Evolutionary conservation across 1,139 yeast genomes (phyloP).

Genomic region (Sugiyamaella paludigena): DNA sequence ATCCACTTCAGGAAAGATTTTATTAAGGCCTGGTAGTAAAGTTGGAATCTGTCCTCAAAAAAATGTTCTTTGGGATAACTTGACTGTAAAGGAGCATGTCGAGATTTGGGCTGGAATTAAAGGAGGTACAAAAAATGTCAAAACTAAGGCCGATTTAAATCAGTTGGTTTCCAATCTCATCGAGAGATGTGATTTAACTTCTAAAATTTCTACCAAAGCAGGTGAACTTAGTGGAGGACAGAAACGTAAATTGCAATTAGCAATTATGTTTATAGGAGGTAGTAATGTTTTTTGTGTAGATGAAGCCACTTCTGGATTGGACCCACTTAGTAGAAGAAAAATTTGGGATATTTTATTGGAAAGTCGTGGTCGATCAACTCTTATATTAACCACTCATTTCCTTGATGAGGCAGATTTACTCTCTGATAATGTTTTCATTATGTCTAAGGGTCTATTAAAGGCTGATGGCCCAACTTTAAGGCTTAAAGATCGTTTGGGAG

Average conservation of each 20-base stretch:
- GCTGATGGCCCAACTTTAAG: conserved; percentile 37
- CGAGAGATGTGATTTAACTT: conserved; percentile 34
- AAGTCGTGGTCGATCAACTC: conserved; percentile 32
- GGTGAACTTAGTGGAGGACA: conserved; percentile 77
- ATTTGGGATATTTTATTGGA: conserved; percentile 40
- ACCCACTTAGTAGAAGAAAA: conserved; percentile 39
- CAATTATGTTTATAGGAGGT: conserved; percentile 44
- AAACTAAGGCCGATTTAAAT: conserved; percentile 17
- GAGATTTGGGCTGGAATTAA: conserved; percentile 37
- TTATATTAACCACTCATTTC: conserved; percentile 40
- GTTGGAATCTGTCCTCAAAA: conserved; percentile 42
- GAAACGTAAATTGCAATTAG: conserved; percentile 84
- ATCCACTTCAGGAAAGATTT: conserved; percentile 31
- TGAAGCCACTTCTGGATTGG: conserved; percentile 42
- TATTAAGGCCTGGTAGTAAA: conserved; percentile 30
- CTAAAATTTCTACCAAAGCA: conserved; percentile 28
- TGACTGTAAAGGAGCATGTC: conserved; percentile 38
- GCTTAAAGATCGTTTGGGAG: conserved; percentile 36
- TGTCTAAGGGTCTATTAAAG: conserved; percentile 35
- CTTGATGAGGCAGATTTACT: conserved; percentile 41
- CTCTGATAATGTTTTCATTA: conserved; percentile 37
- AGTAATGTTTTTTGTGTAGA: conserved; percentile 40
- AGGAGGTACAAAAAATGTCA: conserved; percentile 22
- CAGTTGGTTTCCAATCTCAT: conserved; percentile 25
- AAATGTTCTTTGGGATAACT: conserved; percentile 39